Percentiles rank a stretch among this genome's conserved stretches.
These are phyloP conservation scores for Neocatenulostroma microsporum DNA, from an alignment of 2,329 filamentous ascomycete genomes.

Conservation along the genomic window DNA sequence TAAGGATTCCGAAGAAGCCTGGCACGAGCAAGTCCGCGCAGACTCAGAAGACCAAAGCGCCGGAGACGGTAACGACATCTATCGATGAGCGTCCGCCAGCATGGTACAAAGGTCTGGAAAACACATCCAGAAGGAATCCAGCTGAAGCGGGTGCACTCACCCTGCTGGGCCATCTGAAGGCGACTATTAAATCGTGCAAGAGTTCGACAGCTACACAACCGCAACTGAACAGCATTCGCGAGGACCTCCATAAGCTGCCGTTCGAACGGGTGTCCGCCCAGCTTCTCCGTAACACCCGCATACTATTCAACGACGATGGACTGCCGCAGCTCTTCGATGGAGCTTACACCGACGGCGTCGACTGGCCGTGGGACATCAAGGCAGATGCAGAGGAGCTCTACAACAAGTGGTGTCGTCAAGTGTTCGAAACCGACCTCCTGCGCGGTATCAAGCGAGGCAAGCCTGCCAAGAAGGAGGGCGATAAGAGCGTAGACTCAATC, in stretches of 20 bases:
- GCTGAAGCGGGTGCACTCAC: slow-evolving; percentile 8
- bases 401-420: slow-evolving; percentile 35
- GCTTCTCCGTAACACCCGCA: slow-evolving; percentile 28
- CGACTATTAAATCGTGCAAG: slow-evolving; percentile 2
- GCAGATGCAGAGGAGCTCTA: slow-evolving; percentile 43
- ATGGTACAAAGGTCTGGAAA: slow-evolving; percentile 14
- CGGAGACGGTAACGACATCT: not conserved
- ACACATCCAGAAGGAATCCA: slow-evolving; percentile 3
- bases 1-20: not conserved
- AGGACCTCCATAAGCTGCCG: slow-evolving; percentile 33
- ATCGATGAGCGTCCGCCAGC: slow-evolving; percentile 12
- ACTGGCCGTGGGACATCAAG: slow-evolving; percentile 41
- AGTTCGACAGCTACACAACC: not conserved
- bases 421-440: slow-evolving; percentile 41
- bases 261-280: slow-evolving; percentile 29
- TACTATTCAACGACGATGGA: slow-evolving; percentile 32
- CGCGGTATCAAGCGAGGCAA: slow-evolving; percentile 34
- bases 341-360: slow-evolving; percentile 12
- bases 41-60: not conserved
- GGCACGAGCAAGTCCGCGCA: not conserved
- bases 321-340: slow-evolving; percentile 36
- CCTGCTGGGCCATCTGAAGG: slow-evolving; percentile 4
- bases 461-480: slow-evolving; percentile 7
- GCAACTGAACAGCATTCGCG: slow-evolving; percentile 28
- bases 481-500: slow-evolving; percentile 14